These are phyloP conservation scores for Clathrus columnatus DNA, from an alignment of 768 basidiomycete genomes.

Conservation along the genomic window DNA sequence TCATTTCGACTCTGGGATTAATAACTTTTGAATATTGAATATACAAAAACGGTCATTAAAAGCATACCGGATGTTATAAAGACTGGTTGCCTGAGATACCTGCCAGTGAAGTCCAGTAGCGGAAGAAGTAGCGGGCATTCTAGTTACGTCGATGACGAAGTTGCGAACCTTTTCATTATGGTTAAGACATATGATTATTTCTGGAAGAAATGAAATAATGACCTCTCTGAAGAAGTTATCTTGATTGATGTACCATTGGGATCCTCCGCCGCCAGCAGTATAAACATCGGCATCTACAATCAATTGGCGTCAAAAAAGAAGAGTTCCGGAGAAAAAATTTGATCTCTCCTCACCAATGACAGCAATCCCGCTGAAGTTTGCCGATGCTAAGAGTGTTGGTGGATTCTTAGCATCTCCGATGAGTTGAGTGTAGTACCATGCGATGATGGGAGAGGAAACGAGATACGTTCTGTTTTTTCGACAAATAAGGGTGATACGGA, in stretches of 20 bases:
- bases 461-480: conserved; percentile 22
- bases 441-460: conserved; percentile 21
- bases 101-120: conserved; percentile 21
- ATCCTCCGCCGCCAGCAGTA: conserved; percentile 33
- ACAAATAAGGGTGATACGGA: not conserved
- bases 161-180: conserved; percentile 16
- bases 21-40: not conserved
- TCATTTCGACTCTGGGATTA: conserved; percentile 16
- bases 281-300: conserved; percentile 75
- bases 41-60: conserved; percentile 10
- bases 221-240: conserved; percentile 12
- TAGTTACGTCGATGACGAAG: conserved; percentile 17
- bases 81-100: conserved; percentile 16
- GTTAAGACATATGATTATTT: no score
- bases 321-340: no score
- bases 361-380: conserved; percentile 24
- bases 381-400: conserved; percentile 25
- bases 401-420: conserved; percentile 26
- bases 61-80: conserved; percentile 8
- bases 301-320: no score
- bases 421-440: conserved; percentile 26
- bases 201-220: not conserved
- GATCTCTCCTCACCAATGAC: no score
- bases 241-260: conserved; percentile 13
- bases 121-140: conserved; percentile 10